Conservation (phyloP, 192 early-diverging fungal species). For the Coemansia sp. region DNA sequence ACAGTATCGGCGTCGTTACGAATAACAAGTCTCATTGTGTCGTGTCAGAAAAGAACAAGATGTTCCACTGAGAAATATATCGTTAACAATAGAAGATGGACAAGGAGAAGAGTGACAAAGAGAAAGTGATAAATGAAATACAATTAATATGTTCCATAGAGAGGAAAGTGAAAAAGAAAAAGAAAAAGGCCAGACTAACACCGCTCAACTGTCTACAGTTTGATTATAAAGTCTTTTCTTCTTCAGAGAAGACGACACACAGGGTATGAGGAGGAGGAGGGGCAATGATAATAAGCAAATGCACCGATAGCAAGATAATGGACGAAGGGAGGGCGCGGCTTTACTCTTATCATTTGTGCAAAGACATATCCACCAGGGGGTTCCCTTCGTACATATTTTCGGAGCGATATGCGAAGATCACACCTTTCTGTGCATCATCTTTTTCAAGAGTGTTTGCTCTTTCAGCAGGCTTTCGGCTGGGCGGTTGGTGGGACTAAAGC, state of each 20-base stretch:
- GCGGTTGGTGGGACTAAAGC: too few relatives aligned
- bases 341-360: not conserved
- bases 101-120: constrained; percentile 12
- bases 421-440: not conserved
- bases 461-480: too few relatives aligned
- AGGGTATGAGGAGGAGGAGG: not conserved
- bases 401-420: constrained; percentile 3
- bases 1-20: constrained; percentile 71
- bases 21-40: constrained; percentile 72
- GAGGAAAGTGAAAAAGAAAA: constrained; percentile 15
- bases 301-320: not conserved
- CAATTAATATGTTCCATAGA: not conserved
- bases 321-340: not conserved
- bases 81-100: constrained; percentile 1
- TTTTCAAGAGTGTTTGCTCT: too few relatives aligned
- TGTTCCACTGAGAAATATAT: not conserved
- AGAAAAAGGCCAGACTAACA: constrained; percentile 4
- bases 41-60: not conserved
- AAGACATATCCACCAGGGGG: too few relatives aligned
- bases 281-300: not conserved
- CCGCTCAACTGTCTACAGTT: constrained; percentile 5
- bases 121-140: constrained; percentile 1
- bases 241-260: not conserved
- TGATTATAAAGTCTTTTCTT: not conserved
- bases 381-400: not conserved